Percentiles rank a stretch among this genome's conserved stretches.
Conservation (phyloP, 495 filamentous ascomycete species). For the Jackrogersella multiformis region DNA sequence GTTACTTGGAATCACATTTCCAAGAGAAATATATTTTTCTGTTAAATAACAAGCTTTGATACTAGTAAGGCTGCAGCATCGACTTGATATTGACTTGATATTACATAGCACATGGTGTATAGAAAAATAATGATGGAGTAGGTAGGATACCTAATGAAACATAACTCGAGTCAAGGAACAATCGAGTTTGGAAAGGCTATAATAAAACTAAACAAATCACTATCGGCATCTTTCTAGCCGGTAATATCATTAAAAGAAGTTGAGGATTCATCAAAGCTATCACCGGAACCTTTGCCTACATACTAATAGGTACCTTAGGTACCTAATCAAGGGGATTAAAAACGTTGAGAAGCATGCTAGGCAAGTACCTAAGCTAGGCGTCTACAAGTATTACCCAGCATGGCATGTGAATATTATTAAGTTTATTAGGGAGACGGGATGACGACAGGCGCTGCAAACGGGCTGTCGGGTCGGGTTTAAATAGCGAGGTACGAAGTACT, state of each 20-base stretch:
- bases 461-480: neutral
- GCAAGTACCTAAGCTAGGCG: no score
- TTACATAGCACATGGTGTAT: no score
- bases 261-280: neutral
- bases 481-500: neutral
- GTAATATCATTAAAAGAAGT: neutral
- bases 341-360: conserved; percentile 13
- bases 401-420: conserved; percentile 20
- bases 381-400: neutral
- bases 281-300: no score
- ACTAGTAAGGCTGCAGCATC: neutral
- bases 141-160: neutral
- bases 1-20: no score
- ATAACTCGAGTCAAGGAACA: neutral
- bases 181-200: neutral
- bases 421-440: conserved; percentile 19
- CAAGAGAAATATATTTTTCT: no score
- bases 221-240: neutral
- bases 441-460: no score
- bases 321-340: conserved; percentile 6
- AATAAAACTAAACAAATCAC: neutral
- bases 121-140: no score
- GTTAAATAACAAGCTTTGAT: no score
- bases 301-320: no score
- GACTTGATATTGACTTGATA: neutral